Percentiles rank a stretch among this genome's conserved stretches.
Evolutionary conservation across 202 grass and related monocot genomes (phyloP).

Genomic region (Cymbopogon flexuosus): DNA sequence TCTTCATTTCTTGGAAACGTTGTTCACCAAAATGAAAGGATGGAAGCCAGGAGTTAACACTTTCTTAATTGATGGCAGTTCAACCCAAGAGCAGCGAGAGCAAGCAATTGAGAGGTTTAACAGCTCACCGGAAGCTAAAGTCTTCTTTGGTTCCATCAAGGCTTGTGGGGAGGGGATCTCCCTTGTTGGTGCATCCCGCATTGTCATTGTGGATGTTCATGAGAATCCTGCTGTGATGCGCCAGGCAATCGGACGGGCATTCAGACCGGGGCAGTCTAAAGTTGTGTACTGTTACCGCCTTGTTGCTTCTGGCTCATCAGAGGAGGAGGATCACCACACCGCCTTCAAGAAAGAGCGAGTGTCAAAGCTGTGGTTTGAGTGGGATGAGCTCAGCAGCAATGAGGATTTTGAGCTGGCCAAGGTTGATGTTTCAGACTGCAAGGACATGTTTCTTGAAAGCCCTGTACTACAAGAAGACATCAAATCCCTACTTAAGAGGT

Average conservation of each 20-base stretch:
- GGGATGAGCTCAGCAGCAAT: conserved; percentile 35
- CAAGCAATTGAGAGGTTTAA: conserved; percentile 70
- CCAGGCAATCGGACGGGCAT: conserved; percentile 76
- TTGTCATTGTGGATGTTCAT: conserved; percentile 87
- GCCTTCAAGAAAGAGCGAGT: conserved; percentile 60
- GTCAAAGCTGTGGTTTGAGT: conserved; percentile 85
- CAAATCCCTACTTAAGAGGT: conserved; percentile 60
- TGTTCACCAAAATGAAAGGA: conserved; percentile 58
- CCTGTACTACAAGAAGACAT: conserved; percentile 41
- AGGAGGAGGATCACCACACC: conserved; percentile 61
- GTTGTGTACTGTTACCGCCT: conserved; percentile 68
- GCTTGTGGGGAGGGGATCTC: conserved; percentile 93
- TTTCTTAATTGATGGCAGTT: conserved; percentile 54
- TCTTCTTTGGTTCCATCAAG: conserved; percentile 87
- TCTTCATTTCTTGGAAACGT: conserved; percentile 57
- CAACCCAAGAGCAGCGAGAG: conserved; percentile 48
- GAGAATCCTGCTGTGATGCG: conserved; percentile 79
- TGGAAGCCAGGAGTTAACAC: conserved; percentile 57
- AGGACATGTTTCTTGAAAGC: conserved; percentile 61
- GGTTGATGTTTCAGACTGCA: conserved; percentile 41
- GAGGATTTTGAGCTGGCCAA: conserved; percentile 47
- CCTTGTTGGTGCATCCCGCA: conserved; percentile 65
- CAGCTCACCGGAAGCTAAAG: conserved; percentile 56
- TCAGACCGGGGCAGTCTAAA: conserved; percentile 70
- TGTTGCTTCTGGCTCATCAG: conserved; percentile 46